phyloP scores from a whole-genome alignment of 305 asterid species.

The Fraxinus greggii region DNA sequence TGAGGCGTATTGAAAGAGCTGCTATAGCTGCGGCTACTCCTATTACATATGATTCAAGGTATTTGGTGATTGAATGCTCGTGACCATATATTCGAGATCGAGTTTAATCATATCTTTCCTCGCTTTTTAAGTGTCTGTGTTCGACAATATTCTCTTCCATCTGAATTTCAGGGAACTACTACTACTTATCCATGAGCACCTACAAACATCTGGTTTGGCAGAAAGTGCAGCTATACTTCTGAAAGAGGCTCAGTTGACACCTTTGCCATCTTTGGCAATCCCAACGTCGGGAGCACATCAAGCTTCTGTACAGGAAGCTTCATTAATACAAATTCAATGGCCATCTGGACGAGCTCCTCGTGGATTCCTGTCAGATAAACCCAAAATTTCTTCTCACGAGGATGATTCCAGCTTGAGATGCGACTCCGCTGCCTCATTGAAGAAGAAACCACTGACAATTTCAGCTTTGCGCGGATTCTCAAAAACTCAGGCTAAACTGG shows the following conservation, averaged over 20 bases:
- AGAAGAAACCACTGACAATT: conserved; percentile 49
- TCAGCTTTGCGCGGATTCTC: conserved; percentile 45
- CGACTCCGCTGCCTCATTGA: conserved; percentile 51
- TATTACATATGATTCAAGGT: conserved; percentile 92
- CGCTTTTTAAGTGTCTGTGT: conserved; percentile 1
- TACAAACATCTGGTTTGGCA: conserved; percentile 86
- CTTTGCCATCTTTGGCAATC: conserved; percentile 84
- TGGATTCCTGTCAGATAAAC: conserved; percentile 72
- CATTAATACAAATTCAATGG: conserved; percentile 75
- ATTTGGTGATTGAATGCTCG: conserved; percentile 25
- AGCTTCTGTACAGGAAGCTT: conserved; percentile 63
- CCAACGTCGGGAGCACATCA: conserved; percentile 85
- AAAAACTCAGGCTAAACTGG: conserved; percentile 41
- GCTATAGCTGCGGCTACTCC: conserved; percentile 99
- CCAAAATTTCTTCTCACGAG: conserved; percentile 38
- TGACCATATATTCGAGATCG: neutral
- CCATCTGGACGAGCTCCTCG: conserved; percentile 74
- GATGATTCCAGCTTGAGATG: conserved; percentile 50
- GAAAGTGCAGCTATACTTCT: conserved; percentile 71
- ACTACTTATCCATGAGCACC: conserved; percentile 90
- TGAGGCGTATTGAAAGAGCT: conserved; percentile 99
- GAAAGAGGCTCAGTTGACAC: conserved; percentile 87
- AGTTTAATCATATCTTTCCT: conserved; percentile 8
- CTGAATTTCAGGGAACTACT: conserved; percentile 75
- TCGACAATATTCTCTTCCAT: conserved; percentile 10